Evolutionary conservation across 164 flowering plant genomes (phyloP).

Genomic region (Berberis thunbergii): DNA sequence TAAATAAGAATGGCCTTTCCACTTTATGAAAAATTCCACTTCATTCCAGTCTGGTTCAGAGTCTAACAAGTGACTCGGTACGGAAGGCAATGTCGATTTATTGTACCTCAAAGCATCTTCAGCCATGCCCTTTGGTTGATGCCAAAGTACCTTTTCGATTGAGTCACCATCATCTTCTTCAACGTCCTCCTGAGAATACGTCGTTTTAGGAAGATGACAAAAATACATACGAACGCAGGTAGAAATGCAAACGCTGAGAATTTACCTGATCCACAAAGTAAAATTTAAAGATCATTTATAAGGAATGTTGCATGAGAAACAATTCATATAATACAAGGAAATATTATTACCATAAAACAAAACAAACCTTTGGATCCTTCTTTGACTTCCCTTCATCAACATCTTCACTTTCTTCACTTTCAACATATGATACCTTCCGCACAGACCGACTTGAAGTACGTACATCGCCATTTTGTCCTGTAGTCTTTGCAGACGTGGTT

Average conservation of each 20-base stretch:
- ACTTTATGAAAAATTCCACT: constrained; percentile 84
- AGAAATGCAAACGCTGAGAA: no score
- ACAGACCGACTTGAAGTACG: constrained; percentile 78
- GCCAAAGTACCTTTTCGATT: constrained; percentile 93
- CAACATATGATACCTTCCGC: constrained; percentile 91
- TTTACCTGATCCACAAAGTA: no score
- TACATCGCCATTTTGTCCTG: constrained; percentile 42
- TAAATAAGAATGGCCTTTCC: constrained; percentile 97
- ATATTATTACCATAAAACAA: no score
- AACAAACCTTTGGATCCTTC: constrained; percentile 49
- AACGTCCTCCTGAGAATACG: constrained; percentile 53
- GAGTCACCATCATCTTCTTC: constrained; percentile 92
- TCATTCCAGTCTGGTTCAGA: constrained; percentile 85
- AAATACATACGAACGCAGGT: no score
- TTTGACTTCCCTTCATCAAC: constrained; percentile 61
- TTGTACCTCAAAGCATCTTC: constrained; percentile 65
- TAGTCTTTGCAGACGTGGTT: constrained; percentile 20
- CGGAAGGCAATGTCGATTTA: constrained; percentile 57
- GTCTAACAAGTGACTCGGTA: constrained; percentile 66
- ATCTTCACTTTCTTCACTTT: constrained; percentile 97
- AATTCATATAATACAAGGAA: no score
- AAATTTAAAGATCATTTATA: no score
- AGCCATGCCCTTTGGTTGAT: constrained; percentile 88
- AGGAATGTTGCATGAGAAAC: no score
- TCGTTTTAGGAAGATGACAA: constrained; percentile 1